Percentiles rank a stretch among this genome's conserved stretches.
These are phyloP conservation scores for Rutstroemia sp. DNA, from an alignment of 2,329 filamentous ascomycete genomes.

Conservation along the genomic window DNA sequence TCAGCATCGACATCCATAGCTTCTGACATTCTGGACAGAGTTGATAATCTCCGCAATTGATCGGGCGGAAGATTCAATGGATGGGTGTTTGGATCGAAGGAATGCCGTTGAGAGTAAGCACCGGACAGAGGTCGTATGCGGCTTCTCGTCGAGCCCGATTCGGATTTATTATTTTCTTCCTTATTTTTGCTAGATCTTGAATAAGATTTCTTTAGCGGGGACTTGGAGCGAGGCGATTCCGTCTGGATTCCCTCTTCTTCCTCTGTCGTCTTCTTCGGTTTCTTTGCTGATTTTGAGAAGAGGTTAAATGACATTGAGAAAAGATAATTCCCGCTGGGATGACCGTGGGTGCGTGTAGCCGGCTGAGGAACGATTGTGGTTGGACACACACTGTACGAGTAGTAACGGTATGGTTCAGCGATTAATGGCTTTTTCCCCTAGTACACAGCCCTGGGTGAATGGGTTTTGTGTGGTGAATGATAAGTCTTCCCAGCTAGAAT, in stretches of 20 bases:
- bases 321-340: slow-evolving; percentile 8
- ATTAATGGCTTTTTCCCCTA: background rate
- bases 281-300: slow-evolving; percentile 31
- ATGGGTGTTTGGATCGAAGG: slow-evolving; percentile 63
- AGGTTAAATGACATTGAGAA: slow-evolving; percentile 22
- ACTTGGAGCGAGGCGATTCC: slow-evolving; percentile 21
- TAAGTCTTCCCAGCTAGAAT: background rate
- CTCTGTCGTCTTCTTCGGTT: slow-evolving; percentile 27
- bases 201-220: slow-evolving; percentile 27
- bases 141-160: slow-evolving; percentile 25
- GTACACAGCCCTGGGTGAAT: background rate
- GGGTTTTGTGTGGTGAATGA: background rate
- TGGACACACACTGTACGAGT: background rate
- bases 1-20: slow-evolving; percentile 69
- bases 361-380: slow-evolving; percentile 6
- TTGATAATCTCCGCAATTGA: slow-evolving; percentile 70
- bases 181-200: slow-evolving; percentile 23
- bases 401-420: background rate
- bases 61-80: slow-evolving; percentile 87
- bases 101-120: slow-evolving; percentile 31
- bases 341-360: slow-evolving; percentile 6
- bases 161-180: slow-evolving; percentile 22
- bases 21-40: slow-evolving; percentile 52
- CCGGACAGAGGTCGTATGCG: slow-evolving; percentile 24
- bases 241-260: slow-evolving; percentile 22